These are phyloP conservation scores for Rhodosporidiobolus sp. DNA, from an alignment of 768 basidiomycete species.

Conservation along the genomic window DNA sequence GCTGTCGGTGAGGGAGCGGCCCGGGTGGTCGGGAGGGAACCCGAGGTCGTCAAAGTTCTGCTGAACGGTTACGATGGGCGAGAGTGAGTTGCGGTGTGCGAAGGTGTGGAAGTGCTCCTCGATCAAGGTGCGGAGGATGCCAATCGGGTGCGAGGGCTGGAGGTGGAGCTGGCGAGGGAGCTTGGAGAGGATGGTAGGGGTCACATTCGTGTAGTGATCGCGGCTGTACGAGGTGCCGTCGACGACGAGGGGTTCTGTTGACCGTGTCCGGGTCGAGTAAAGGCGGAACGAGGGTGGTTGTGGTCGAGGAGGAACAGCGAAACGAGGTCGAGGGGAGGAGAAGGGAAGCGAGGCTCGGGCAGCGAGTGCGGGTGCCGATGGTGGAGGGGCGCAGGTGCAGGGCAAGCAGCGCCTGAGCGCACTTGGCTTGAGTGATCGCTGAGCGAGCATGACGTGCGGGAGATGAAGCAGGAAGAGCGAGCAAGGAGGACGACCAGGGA, in stretches of 20 bases:
- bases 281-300: not conserved
- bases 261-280: not conserved
- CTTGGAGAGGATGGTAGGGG: conserved; percentile 78
- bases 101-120: conserved; percentile 76
- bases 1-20: conserved; percentile 81
- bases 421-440: not conserved
- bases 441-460: not conserved
- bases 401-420: not conserved
- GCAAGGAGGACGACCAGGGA: not conserved
- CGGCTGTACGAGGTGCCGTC: conserved; percentile 56
- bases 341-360: too few relatives aligned
- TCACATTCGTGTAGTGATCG: conserved; percentile 81
- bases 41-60: conserved; percentile 97
- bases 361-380: not conserved
- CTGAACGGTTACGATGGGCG: conserved; percentile 81
- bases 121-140: conserved; percentile 69
- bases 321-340: not conserved
- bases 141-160: conserved; percentile 74
- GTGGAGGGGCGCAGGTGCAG: conserved; percentile 7
- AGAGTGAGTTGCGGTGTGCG: conserved; percentile 59
- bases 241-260: conserved; percentile 33
- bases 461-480: not conserved
- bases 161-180: conserved; percentile 71
- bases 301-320: not conserved
- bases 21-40: conserved; percentile 89